Percentiles rank a stretch among this genome's conserved stretches.
Evolutionary conservation across 345 rosid genomes (phyloP).

Genomic region (Syzygium oleosum): DNA sequence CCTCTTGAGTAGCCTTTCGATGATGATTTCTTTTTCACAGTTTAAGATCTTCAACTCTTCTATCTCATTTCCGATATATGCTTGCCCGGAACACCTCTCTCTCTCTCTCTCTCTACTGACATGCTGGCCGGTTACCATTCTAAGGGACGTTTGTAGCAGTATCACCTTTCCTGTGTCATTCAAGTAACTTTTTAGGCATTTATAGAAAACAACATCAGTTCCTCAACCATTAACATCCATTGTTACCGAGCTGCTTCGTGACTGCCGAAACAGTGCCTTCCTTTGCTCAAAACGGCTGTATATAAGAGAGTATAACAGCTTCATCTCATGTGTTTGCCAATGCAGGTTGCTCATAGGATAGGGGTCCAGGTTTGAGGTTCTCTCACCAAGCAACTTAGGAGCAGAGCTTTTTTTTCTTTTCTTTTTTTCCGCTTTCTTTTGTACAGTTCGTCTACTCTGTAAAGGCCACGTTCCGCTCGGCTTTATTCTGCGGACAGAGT

Average conservation of each 20-base stretch:
- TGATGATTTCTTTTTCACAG: not conserved
- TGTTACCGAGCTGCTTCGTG: not conserved
- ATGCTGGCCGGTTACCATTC: not conserved
- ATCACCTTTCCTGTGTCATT: not conserved
- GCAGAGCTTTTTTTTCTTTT: not conserved
- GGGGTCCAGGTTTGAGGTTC: constrained; percentile 50
- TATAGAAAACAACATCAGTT: not conserved
- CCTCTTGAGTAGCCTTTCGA: not conserved
- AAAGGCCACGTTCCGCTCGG: not conserved
- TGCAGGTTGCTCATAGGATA: constrained; percentile 74
- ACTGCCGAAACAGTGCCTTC: not conserved
- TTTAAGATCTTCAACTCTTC: not conserved
- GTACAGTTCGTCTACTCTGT: constrained; percentile 5
- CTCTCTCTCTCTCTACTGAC: not conserved
- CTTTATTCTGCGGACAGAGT: not conserved
- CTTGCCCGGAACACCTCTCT: not conserved
- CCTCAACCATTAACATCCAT: not conserved
- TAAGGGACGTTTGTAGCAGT: not conserved
- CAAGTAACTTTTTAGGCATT: not conserved
- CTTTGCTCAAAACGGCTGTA: not conserved
- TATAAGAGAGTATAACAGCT: not conserved
- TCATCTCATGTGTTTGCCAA: not conserved
- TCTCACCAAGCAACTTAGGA: not conserved
- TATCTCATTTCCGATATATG: not conserved
- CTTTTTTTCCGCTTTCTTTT: not conserved